Conservation (phyloP, 192 early-diverging fungal genomes). For the Umbelopsis ramanniana region DNA sequence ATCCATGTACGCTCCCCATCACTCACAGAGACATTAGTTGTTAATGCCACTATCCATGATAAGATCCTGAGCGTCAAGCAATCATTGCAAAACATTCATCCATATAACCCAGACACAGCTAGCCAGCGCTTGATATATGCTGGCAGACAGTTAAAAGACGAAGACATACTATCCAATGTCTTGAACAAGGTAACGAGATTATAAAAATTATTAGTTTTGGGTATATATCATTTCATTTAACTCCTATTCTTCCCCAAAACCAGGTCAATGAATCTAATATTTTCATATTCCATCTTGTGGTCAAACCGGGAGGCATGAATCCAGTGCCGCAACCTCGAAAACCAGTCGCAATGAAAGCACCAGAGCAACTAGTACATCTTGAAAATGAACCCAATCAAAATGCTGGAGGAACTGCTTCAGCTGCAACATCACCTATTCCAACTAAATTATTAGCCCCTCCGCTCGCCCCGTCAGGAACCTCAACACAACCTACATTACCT, state of each 20-base stretch:
- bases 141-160: slow-evolving; percentile 38
- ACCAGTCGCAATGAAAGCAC: not conserved
- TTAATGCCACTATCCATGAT: not conserved
- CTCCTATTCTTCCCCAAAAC: not conserved
- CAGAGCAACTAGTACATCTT: not conserved
- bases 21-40: slow-evolving; percentile 29
- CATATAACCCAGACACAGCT: slow-evolving; percentile 29
- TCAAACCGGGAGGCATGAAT: slow-evolving; percentile 31
- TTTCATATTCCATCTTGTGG: slow-evolving; percentile 44
- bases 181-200: slow-evolving; percentile 32
- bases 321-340: not conserved
- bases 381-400: not conserved
- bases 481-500: not conserved
- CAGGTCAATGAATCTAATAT: slow-evolving; percentile 23
- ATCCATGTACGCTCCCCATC: slow-evolving; percentile 41
- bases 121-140: slow-evolving; percentile 41
- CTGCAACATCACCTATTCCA: slow-evolving; percentile 1
- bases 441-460: not conserved
- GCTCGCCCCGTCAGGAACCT: not conserved
- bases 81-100: slow-evolving; percentile 32
- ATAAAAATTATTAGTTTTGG: too few relatives aligned
- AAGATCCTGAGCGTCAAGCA: slow-evolving; percentile 29
- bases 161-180: slow-evolving; percentile 21
- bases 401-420: not conserved
- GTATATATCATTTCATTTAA: not conserved